Percentiles rank a stretch among this genome's conserved stretches.
phyloP scores from a whole-genome alignment of 192 early-diverging fungal species.

The Backusella liffmaniae region DNA sequence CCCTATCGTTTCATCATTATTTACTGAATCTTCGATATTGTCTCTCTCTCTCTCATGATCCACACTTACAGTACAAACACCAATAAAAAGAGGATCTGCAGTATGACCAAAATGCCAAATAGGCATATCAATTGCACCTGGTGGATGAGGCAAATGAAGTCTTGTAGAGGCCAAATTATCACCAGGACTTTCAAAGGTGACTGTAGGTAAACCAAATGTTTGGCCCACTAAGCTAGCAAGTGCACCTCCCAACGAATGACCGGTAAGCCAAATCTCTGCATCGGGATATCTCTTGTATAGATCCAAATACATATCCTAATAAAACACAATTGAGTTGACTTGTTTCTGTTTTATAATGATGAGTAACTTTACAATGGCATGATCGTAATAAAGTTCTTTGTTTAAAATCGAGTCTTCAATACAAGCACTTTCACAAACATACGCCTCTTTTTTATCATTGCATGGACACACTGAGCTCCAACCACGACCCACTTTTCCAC shows the following conservation, averaged over 20 bases:
- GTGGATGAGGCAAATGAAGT: conserved; percentile 74
- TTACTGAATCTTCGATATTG: no score
- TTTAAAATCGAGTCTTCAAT: conserved; percentile 58
- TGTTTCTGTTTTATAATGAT: not conserved
- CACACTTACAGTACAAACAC: conserved; percentile 72
- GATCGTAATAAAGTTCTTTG: conserved; percentile 66
- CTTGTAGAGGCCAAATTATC: conserved; percentile 75
- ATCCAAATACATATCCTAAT: conserved; percentile 66
- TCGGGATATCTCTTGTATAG: conserved; percentile 64
- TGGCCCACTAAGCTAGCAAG: conserved; percentile 74
- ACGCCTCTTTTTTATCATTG: conserved; percentile 43
- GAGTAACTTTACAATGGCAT: conserved; percentile 49
- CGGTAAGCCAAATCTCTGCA: conserved; percentile 75
- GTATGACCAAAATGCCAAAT: conserved; percentile 91
- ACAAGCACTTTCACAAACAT: conserved; percentile 61
- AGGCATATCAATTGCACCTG: conserved; percentile 60
- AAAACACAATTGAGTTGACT: not conserved
- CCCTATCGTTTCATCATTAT: conserved; percentile 12
- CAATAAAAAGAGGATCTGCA: conserved; percentile 89
- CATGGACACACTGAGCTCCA: conserved; percentile 91
- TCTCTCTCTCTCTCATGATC: conserved; percentile 70
- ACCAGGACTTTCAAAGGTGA: conserved; percentile 84
- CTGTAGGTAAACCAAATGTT: conserved; percentile 80
- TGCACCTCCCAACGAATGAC: conserved; percentile 85
- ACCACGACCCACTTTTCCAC: conserved; percentile 74